Evolutionary conservation across 495 filamentous ascomycete species (phyloP).

Genomic region (Neurospora sp.): DNA sequence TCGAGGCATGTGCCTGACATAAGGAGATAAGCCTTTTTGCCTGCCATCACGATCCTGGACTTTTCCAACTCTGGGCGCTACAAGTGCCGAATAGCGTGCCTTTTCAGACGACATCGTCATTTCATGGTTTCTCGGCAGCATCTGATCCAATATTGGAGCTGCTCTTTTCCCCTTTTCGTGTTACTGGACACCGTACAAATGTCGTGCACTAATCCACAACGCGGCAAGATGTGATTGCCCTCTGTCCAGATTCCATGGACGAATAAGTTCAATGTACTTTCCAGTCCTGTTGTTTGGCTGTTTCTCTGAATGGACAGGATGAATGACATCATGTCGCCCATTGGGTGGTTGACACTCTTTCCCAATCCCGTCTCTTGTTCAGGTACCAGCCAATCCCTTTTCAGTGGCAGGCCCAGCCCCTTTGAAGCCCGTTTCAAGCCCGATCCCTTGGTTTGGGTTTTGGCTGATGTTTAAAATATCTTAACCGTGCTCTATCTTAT

Average conservation of each 20-base stretch:
- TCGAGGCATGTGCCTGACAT: background rate
- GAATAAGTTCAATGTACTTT: background rate
- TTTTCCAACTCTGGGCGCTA: background rate
- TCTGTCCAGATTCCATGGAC: background rate
- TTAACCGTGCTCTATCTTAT: background rate
- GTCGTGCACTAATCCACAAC: background rate
- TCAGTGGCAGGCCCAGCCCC: background rate
- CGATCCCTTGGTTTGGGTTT: background rate
- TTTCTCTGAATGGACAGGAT: background rate
- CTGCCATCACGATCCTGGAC: background rate
- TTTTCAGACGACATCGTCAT: background rate
- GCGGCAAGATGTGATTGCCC: background rate
- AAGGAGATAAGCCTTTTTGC: background rate
- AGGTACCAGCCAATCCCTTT: background rate
- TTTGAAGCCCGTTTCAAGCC: background rate
- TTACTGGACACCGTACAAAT: background rate
- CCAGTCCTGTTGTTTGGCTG: background rate
- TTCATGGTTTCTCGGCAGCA: background rate
- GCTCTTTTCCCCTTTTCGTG: background rate
- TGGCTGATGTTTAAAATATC: background rate
- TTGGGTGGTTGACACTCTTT: background rate
- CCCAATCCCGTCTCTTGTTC: background rate
- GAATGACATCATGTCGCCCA: background rate
- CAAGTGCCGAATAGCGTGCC: background rate
- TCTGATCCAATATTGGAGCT: background rate